Conservation (phyloP, 192 early-diverging fungal genomes). For the Podila minutissima region DNA sequence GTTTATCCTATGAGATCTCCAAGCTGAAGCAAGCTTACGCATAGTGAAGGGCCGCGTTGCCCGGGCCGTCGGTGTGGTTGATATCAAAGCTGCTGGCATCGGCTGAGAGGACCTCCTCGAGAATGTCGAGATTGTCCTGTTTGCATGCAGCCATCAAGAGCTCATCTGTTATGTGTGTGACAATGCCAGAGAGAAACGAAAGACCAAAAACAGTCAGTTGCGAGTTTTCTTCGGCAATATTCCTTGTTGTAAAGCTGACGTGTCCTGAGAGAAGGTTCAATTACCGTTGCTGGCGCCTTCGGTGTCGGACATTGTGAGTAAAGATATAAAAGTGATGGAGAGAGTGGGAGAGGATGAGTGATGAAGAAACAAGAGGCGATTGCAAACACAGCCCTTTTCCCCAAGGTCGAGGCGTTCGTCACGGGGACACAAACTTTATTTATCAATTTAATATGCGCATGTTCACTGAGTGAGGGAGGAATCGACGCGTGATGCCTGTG, state of each 20-base stretch:
- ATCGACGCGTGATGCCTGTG: neutral
- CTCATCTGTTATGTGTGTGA: constrained; percentile 61
- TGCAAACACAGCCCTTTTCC: neutral
- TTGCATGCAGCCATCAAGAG: constrained; percentile 76
- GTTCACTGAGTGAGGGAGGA: too few species aligned
- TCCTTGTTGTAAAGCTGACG: too few species aligned
- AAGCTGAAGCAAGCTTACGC: constrained; percentile 49
- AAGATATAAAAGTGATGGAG: neutral
- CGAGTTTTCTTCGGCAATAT: neutral
- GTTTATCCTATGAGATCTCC: neutral
- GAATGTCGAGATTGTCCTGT: constrained; percentile 74
- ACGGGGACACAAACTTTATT: neutral
- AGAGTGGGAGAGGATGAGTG: neutral
- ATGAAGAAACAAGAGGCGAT: neutral
- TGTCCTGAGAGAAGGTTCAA: neutral
- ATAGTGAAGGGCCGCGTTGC: constrained; percentile 76
- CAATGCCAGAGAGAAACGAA: neutral
- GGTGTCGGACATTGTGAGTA: constrained; percentile 28
- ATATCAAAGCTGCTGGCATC: constrained; percentile 58
- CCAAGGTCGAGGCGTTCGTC: neutral
- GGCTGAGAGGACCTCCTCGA: constrained; percentile 65
- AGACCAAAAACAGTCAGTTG: neutral
- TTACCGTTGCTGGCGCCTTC: constrained; percentile 49
- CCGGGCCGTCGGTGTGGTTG: constrained; percentile 70
- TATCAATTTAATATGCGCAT: neutral